phyloP scores from a whole-genome alignment of 108 stramenopile genomes.

The Skeletonema marinoi region DNA sequence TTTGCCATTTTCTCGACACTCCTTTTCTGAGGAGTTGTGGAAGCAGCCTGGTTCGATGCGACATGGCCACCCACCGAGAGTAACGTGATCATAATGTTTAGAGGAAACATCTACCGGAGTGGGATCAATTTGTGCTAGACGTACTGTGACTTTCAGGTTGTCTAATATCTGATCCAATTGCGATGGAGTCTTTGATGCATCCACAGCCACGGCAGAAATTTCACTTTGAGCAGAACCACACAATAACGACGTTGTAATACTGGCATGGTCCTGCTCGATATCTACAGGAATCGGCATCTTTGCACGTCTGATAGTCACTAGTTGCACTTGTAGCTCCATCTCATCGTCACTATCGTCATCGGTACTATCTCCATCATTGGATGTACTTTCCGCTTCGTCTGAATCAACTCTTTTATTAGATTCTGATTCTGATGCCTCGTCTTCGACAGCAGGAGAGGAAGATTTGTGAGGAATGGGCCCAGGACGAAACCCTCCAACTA shows the following conservation, averaged over 20 bases:
- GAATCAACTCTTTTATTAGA: no score
- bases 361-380: neutral
- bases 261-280: neutral
- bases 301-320: slow-evolving; percentile 22
- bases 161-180: slow-evolving; percentile 1
- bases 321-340: slow-evolving; percentile 16
- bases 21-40: slow-evolving; percentile 29
- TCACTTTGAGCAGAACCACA: neutral
- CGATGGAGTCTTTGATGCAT: neutral
- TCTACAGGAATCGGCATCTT: neutral
- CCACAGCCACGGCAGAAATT: slow-evolving; percentile 1
- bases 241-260: neutral
- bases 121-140: slow-evolving; percentile 41
- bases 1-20: neutral
- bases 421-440: no score
- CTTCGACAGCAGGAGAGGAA: no score
- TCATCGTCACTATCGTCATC: slow-evolving; percentile 20
- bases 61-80: slow-evolving; percentile 66
- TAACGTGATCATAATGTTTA: slow-evolving; percentile 61
- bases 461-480: neutral
- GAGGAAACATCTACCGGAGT: slow-evolving; percentile 60
- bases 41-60: slow-evolving; percentile 45
- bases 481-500: slow-evolving; percentile 44
- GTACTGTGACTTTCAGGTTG: slow-evolving; percentile 28
- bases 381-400: no score